Conservation (phyloP, 2,329 filamentous ascomycete species). For the Colletotrichum melonis region DNA sequence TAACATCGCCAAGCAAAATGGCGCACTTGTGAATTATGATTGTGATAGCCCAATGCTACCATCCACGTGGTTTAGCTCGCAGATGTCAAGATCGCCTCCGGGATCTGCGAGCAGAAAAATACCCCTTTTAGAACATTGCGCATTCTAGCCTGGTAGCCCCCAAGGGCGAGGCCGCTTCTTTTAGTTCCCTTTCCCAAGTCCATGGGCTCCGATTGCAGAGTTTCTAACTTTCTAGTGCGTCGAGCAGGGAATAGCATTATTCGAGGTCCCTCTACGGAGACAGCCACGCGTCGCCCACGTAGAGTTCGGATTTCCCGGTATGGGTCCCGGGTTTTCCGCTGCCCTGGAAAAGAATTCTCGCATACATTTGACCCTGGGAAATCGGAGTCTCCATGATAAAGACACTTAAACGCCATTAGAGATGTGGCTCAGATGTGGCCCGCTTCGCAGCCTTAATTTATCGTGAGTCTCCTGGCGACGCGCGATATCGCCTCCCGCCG, state of each 20-base stretch:
- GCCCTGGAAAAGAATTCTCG: neutral
- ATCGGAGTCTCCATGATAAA: neutral
- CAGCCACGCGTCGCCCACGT: neutral
- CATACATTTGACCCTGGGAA: neutral
- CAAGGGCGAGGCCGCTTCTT: too few species aligned
- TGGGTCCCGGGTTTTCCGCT: neutral
- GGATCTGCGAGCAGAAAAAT: neutral
- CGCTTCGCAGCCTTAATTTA: constrained; percentile 14
- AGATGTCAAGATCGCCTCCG: neutral
- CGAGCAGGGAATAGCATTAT: too few species aligned
- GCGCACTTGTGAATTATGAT: neutral
- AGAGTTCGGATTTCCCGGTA: neutral
- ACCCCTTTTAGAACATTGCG: neutral
- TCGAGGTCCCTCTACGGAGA: neutral
- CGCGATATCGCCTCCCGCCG: neutral
- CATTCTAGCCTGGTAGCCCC: neutral
- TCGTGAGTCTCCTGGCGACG: constrained; percentile 1
- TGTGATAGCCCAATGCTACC: neutral
- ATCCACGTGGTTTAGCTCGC: neutral
- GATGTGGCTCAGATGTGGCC: constrained; percentile 6
- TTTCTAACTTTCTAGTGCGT: too few species aligned
- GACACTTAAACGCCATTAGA: neutral
- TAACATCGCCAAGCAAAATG: neutral
- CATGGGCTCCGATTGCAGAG: too few species aligned
- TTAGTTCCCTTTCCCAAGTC: too few species aligned